phyloP scores from a whole-genome alignment of 305 asterid species.

The Caryopteris hybrid region DNA sequence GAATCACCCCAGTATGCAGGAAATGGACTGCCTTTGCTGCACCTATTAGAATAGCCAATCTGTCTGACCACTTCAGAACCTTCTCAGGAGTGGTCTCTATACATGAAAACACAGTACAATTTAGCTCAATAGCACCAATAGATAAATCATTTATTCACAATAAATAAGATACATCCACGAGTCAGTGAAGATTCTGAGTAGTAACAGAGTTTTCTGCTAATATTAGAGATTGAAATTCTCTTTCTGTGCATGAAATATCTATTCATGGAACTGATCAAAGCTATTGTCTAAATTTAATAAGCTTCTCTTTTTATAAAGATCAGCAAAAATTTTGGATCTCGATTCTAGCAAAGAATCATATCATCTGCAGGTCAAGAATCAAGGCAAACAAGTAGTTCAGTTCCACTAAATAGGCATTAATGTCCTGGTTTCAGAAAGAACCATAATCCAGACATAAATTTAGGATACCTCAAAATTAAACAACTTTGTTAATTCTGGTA shows the following conservation, averaged over 20 bases:
- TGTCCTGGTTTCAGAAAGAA: not conserved
- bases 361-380: not conserved
- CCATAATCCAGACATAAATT: not conserved
- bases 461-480: not conserved
- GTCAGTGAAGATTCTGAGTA: not conserved
- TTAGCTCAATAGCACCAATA: not conserved
- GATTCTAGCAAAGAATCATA: not conserved
- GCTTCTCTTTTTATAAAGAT: not conserved
- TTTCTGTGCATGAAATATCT: not conserved
- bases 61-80: conserved; percentile 77
- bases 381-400: not conserved
- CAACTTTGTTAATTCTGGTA: conserved; percentile 14
- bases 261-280: not conserved
- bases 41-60: conserved; percentile 77
- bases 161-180: not conserved
- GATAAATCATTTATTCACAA: not conserved
- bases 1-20: conserved; percentile 85
- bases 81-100: conserved; percentile 62
- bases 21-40: conserved; percentile 90
- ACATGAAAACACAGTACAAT: conserved; percentile 16
- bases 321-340: not conserved
- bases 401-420: not conserved
- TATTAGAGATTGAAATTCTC: not conserved
- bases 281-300: not conserved
- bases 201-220: not conserved